A percentile compares a stretch with the other conserved stretches of the same genome.
These are phyloP conservation scores for Phytophthora tentaculata DNA, from an alignment of 352 stramenopile genomes.

Conservation along the genomic window DNA sequence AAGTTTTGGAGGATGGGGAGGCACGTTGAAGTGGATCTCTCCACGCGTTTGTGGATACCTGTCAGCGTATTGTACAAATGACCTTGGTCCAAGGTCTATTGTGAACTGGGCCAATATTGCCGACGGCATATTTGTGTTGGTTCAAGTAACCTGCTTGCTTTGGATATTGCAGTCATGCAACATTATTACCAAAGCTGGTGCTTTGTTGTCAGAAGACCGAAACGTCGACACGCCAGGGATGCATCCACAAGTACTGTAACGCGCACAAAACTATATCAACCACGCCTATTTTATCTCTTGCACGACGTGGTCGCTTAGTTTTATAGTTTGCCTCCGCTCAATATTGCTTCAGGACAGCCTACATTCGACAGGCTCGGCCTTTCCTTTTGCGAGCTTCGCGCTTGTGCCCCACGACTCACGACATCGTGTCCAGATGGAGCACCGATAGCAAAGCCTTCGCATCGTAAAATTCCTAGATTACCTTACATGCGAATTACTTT, in stretches of 20 bases:
- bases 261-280: conserved; percentile 7
- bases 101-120: too few relatives aligned
- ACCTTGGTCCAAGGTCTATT: too few relatives aligned
- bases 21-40: conserved; percentile 10
- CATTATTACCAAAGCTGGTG: too few relatives aligned
- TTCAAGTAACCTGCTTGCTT: too few relatives aligned
- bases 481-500: conserved; percentile 7
- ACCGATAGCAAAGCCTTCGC: conserved; percentile 18
- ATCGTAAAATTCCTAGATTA: neutral
- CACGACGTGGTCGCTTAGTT: neutral
- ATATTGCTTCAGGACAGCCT: conserved; percentile 7
- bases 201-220: neutral
- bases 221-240: neutral
- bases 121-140: too few relatives aligned
- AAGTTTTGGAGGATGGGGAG: neutral
- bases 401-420: conserved; percentile 10
- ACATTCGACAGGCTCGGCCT: conserved; percentile 6
- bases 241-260: neutral
- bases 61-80: neutral
- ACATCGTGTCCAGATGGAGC: conserved; percentile 20
- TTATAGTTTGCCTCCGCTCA: neutral
- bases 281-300: neutral
- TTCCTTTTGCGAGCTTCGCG: conserved; percentile 4
- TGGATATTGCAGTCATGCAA: too few relatives aligned
- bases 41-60: conserved; percentile 9